Percentiles rank a stretch among this genome's conserved stretches.
These are phyloP conservation scores for Aegilops tauschii DNA, from an alignment of 176 grass and related monocot species.

Conservation along the genomic window DNA sequence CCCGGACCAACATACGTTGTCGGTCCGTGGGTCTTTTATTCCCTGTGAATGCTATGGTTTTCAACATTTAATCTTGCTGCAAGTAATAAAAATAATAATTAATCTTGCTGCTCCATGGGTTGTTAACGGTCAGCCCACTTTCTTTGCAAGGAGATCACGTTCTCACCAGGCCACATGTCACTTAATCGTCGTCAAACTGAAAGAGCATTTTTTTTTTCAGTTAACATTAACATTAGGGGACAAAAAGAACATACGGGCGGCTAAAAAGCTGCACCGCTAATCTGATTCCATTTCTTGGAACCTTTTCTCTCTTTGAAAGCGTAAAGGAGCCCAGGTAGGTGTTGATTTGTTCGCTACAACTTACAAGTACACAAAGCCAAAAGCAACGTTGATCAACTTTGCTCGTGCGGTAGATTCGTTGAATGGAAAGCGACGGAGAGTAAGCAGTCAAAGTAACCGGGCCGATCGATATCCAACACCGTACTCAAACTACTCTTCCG, in stretches of 20 bases:
- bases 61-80: too few relatives aligned
- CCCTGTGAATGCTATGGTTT: too few relatives aligned
- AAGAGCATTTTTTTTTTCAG: neutral
- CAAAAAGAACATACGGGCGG: neutral
- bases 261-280: neutral
- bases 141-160: neutral
- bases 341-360: constrained; percentile 16
- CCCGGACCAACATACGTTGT: too few relatives aligned
- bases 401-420: constrained; percentile 16
- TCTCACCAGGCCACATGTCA: neutral
- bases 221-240: neutral
- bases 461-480: neutral
- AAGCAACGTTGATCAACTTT: neutral
- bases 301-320: neutral
- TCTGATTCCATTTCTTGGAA: neutral
- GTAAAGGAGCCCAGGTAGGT: neutral
- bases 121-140: neutral
- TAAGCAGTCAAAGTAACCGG: neutral
- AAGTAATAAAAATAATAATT: too few relatives aligned
- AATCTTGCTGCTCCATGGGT: too few relatives aligned
- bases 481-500: neutral
- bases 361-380: neutral
- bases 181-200: neutral
- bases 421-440: neutral
- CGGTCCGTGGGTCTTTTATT: too few relatives aligned